Conservation (phyloP, 495 filamentous ascomycete genomes). For the Viridothelium virens region DNA sequence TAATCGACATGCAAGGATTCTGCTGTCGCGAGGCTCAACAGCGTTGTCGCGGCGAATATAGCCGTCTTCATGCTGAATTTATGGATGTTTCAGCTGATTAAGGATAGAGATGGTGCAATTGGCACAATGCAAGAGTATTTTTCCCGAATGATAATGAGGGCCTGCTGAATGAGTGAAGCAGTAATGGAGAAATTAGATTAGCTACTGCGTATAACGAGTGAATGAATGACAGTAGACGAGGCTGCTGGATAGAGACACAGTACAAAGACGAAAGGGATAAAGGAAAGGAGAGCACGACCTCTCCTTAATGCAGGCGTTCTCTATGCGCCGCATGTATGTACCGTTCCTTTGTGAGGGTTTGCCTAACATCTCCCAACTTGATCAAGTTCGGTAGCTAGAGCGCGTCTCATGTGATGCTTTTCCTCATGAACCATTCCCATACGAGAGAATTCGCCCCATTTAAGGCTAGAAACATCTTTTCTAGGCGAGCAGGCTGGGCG, state of each 20-base stretch:
- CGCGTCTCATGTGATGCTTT: neutral
- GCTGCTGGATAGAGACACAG: neutral
- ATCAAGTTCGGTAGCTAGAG: neutral
- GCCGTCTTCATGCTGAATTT: constrained; percentile 56
- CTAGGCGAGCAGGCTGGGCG: neutral
- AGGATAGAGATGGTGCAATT: neutral
- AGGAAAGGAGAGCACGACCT: neutral
- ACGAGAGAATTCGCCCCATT: neutral
- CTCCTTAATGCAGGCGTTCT: neutral
- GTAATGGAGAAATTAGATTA: constrained; percentile 47
- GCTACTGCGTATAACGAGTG: constrained; percentile 24
- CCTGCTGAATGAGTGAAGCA: constrained; percentile 98
- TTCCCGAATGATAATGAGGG: constrained; percentile 53
- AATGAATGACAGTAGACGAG: constrained; percentile 12
- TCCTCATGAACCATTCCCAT: neutral
- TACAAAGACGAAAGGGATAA: neutral
- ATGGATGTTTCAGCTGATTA: constrained; percentile 2
- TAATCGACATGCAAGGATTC: constrained; percentile 54
- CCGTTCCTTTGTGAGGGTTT: neutral
- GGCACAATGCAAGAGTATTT: constrained; percentile 28
- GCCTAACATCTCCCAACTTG: neutral
- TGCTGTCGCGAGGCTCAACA: constrained; percentile 55
- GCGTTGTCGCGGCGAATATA: constrained; percentile 44
- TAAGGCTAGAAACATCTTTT: neutral
- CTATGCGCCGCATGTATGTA: neutral